phyloP scores from a whole-genome alignment of 2,329 filamentous ascomycete species.

The Neocatenulostroma microsporum region DNA sequence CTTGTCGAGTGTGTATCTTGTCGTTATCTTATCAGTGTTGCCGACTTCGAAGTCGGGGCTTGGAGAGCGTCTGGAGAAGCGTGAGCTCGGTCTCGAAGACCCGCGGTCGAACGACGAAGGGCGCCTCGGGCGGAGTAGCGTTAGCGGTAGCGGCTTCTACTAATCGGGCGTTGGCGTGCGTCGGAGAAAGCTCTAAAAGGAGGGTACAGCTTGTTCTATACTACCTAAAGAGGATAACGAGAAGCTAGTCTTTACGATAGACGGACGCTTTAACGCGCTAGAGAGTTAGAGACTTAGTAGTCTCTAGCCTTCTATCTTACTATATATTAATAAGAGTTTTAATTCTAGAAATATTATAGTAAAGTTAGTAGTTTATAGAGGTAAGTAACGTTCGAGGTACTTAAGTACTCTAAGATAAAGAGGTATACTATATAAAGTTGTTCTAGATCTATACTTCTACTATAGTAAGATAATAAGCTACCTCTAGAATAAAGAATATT shows the following conservation, averaged over 20 bases:
- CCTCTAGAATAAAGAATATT: constrained; percentile 3
- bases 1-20: no score
- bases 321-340: constrained; percentile 17
- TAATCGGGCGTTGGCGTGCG: constrained; percentile 22
- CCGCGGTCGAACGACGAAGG: constrained; percentile 5
- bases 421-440: not conserved
- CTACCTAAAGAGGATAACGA: constrained; percentile 18
- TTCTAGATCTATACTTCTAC: not conserved
- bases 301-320: constrained; percentile 15
- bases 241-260: constrained; percentile 9
- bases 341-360: constrained; percentile 21
- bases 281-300: constrained; percentile 9
- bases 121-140: constrained; percentile 12
- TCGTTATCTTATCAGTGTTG: no score
- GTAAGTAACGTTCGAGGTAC: not conserved
- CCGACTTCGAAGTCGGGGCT: no score
- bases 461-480: constrained; percentile 1
- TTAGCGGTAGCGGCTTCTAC: constrained; percentile 27
- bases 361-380: not conserved
- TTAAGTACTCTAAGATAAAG: constrained; percentile 8
- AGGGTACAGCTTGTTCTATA: constrained; percentile 21
- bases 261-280: constrained; percentile 5
- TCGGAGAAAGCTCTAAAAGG: constrained; percentile 28
- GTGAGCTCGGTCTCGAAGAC: constrained; percentile 1
- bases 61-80: constrained; percentile 18